These are phyloP conservation scores for Neopestalotiopsis clavispora DNA, from an alignment of 2,329 filamentous ascomycete genomes.

Conservation along the genomic window DNA sequence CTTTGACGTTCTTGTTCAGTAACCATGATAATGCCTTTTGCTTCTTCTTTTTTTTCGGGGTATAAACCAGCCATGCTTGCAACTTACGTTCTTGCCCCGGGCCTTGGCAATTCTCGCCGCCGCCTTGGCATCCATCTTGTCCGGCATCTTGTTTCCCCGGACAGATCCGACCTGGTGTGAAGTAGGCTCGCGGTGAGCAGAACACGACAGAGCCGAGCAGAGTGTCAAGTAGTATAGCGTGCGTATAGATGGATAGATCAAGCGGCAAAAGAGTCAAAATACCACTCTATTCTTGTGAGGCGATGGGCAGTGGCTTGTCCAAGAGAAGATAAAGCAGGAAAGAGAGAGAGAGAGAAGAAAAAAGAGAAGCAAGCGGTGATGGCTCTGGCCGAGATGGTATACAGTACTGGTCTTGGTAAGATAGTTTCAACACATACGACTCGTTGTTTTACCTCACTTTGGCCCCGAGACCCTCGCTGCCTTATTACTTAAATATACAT, in stretches of 20 bases:
- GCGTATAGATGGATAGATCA: no score
- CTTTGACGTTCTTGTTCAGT: slow-evolving; percentile 19
- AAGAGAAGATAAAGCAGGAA: no score
- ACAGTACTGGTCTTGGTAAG: background rate
- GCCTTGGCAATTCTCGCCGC: slow-evolving; percentile 47
- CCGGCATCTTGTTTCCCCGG: slow-evolving; percentile 16
- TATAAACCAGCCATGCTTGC: background rate
- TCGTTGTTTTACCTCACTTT: background rate
- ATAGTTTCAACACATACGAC: no score
- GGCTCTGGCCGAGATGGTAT: background rate
- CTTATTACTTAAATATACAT: background rate
- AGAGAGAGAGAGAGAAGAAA: no score
- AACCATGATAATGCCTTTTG: background rate
- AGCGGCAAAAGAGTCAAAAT: no score
- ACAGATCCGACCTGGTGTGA: slow-evolving; percentile 18
- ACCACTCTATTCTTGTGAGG: no score
- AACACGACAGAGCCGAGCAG: background rate
- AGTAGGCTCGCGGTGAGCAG: background rate
- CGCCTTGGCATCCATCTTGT: slow-evolving; percentile 48
- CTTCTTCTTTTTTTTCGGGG: no score
- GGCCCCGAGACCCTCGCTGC: background rate
- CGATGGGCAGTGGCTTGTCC: no score
- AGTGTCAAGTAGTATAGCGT: no score
- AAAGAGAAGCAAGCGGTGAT: no score
- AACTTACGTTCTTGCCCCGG: slow-evolving; percentile 43